Percentiles rank a stretch among this genome's conserved stretches.
These are phyloP conservation scores for Nidularia pulvinata DNA, from an alignment of 768 basidiomycete species.

Conservation along the genomic window DNA sequence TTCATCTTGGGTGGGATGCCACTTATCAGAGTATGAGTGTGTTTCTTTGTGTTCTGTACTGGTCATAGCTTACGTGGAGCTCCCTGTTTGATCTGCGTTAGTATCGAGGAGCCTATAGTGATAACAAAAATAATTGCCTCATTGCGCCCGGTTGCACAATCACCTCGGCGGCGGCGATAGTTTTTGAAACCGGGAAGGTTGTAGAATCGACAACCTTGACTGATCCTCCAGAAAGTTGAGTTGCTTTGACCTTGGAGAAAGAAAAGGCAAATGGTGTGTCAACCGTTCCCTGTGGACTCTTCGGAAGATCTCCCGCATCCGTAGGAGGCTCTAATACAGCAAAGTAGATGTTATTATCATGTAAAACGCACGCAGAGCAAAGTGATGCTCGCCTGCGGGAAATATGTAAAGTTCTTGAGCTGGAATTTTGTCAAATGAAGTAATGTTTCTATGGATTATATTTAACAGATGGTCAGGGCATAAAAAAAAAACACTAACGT, in stretches of 20 bases:
- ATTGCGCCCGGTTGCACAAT: slow-evolving; percentile 60
- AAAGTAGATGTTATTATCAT: background rate
- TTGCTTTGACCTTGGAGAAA: slow-evolving; percentile 44
- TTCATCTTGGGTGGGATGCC: slow-evolving; percentile 74
- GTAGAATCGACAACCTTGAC: slow-evolving; percentile 60
- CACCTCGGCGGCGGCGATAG: slow-evolving; percentile 57
- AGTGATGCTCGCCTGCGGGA: slow-evolving; percentile 9
- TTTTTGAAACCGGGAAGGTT: slow-evolving; percentile 51
- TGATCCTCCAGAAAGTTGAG: slow-evolving; percentile 48
- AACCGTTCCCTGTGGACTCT: slow-evolving; percentile 8
- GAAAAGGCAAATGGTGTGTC: slow-evolving; percentile 49
- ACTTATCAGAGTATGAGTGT: slow-evolving; percentile 28
- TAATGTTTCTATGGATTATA: slow-evolving; percentile 9
- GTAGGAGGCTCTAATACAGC: slow-evolving; percentile 33
- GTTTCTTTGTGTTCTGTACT: background rate
- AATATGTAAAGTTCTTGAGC: slow-evolving; percentile 54
- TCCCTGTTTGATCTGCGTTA: slow-evolving; percentile 33
- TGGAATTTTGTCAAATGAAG: slow-evolving; percentile 55
- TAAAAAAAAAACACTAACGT: slow-evolving; percentile 9
- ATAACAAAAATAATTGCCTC: slow-evolving; percentile 34
- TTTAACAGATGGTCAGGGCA: background rate
- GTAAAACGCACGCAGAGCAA: too few species aligned
- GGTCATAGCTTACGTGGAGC: slow-evolving; percentile 41
- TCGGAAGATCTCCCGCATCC: slow-evolving; percentile 45
- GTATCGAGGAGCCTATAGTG: slow-evolving; percentile 12